phyloP scores from a whole-genome alignment of 106 monocot species.

The Vanilla planifolia region DNA sequence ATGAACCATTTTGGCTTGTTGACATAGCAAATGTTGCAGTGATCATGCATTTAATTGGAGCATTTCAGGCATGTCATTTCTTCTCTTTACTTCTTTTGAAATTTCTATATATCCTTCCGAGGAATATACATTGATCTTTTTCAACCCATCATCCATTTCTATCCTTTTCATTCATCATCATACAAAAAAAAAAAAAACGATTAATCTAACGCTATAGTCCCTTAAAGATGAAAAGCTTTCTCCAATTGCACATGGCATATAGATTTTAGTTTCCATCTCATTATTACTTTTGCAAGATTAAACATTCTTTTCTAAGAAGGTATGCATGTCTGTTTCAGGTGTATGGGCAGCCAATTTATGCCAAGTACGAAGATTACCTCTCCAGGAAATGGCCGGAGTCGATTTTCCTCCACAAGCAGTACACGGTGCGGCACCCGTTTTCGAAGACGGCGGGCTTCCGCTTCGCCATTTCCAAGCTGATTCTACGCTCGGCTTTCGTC shows the following conservation, averaged over 20 bases:
- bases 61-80: conserved; percentile 31
- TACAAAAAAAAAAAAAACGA: too few relatives aligned
- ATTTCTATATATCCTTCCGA: neutral
- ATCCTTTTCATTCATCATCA: neutral
- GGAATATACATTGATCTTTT: too few relatives aligned
- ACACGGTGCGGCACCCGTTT: conserved; percentile 7
- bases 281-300: too few relatives aligned
- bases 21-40: conserved; percentile 37
- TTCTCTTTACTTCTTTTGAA: neutral
- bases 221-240: too few relatives aligned
- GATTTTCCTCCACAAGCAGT: conserved; percentile 18
- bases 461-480: conserved; percentile 26
- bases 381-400: conserved; percentile 21
- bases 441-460: conserved; percentile 8
- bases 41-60: conserved; percentile 36
- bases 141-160: too few relatives aligned
- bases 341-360: conserved; percentile 29
- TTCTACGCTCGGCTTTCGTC: conserved; percentile 18
- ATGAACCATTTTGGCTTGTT: conserved; percentile 43
- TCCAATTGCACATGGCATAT: too few relatives aligned
- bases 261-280: too few relatives aligned
- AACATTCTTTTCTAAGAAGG: too few relatives aligned
- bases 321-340: conserved; percentile 27
- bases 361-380: conserved; percentile 21
- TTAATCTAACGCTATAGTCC: too few relatives aligned